Conservation (phyloP, 2,329 filamentous ascomycete species). For the Mycosphaerella sp. region DNA sequence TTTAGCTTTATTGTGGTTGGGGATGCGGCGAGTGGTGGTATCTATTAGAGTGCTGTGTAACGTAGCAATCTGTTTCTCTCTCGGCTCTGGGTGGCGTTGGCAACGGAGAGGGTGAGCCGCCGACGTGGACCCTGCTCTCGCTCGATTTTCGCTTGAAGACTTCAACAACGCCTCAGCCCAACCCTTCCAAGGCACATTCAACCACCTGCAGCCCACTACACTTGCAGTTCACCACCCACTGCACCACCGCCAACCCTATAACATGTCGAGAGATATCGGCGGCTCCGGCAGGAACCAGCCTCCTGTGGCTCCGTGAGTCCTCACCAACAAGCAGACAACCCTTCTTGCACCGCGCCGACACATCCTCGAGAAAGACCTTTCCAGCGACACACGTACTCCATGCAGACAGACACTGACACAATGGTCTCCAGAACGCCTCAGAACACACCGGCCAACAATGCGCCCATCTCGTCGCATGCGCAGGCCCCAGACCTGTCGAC, state of each 20-base stretch:
- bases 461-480: conserved; percentile 94
- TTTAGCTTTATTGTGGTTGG: not conserved
- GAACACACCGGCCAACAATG: conserved; percentile 93
- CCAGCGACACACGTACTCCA: conserved; percentile 1
- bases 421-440: conserved; percentile 73
- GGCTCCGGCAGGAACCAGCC: conserved; percentile 2
- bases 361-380: not conserved
- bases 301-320: conserved; percentile 11
- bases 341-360: not conserved
- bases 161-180: not conserved
- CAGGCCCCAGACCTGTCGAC: conserved; percentile 90
- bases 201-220: not conserved
- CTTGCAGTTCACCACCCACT: not conserved
- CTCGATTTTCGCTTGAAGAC: too few species aligned
- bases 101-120: too few species aligned
- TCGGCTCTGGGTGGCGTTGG: not conserved
- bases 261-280: conserved; percentile 8
- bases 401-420: conserved; percentile 25
- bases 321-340: conserved; percentile 1
- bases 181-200: not conserved
- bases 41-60: not conserved
- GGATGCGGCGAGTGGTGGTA: not conserved
- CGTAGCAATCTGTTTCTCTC: not conserved
- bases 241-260: not conserved
- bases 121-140: too few species aligned